Evolutionary conservation across 2,329 filamentous ascomycete genomes (phyloP).

Genomic region (Nemania sp.): DNA sequence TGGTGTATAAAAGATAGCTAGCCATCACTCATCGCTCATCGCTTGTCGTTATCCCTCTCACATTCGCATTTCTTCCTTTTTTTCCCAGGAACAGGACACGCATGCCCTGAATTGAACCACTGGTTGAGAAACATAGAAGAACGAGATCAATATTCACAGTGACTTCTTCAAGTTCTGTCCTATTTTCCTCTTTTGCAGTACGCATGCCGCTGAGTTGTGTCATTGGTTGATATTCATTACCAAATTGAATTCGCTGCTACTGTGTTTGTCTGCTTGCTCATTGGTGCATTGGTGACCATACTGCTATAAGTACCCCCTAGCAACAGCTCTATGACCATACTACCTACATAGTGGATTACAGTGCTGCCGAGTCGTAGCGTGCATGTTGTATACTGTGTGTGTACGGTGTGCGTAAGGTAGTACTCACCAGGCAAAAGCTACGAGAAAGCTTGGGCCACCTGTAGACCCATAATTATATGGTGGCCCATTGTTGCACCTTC

Average conservation of each 20-base stretch:
- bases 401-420: not conserved
- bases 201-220: no score
- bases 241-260: no score
- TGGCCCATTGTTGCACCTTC: not conserved
- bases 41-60: no score
- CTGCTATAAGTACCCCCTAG: no score
- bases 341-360: no score
- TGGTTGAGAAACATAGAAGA: slow-evolving; percentile 9
- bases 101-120: not conserved
- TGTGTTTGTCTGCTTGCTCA: not conserved
- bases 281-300: slow-evolving; percentile 15
- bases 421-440: not conserved
- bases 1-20: slow-evolving; percentile 24
- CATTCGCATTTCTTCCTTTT: not conserved
- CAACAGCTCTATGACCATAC: no score
- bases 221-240: no score
- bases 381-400: not conserved
- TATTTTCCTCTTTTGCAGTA: not conserved
- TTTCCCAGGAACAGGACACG: not conserved
- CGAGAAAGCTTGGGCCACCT: slow-evolving; percentile 9
- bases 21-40: not conserved
- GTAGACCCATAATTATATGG: no score
- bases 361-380: no score
- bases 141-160: slow-evolving; percentile 2
- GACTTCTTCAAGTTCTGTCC: no score